Evolutionary conservation across 192 early-diverging fungal species (phyloP), one percentile per base, ranked within the genome.

Genomic region (Coemansia aciculifera): DNA sequence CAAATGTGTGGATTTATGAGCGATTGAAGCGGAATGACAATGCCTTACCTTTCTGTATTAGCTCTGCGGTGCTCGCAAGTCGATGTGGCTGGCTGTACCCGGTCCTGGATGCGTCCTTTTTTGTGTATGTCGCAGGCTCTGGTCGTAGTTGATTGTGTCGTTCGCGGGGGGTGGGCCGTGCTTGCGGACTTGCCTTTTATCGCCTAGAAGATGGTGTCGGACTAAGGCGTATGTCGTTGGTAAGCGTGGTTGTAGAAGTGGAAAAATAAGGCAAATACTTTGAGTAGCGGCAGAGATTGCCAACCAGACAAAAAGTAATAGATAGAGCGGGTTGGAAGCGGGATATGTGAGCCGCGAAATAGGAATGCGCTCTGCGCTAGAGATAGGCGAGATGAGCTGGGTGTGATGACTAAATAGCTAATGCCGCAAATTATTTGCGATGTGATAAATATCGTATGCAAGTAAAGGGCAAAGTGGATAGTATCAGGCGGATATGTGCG

Each of bases 391-490:
- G 54, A 29, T 57, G 54, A 6, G 15, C 27, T 31, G 52, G 23
- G 0, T 31, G 19, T 5, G 9, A 21, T 48, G 19, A 8, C 46
- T 48, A 48, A 8, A 23, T 48, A 48, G 46, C 5, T 6, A 23
- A 19, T 9, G 46, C 29, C 34, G 15, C 1, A 13, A 57, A 32
- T 60, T 23, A 38, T 60, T 60, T 3, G 59, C 36, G 59, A 60
- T 60, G 36, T 59, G 57, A 38, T 59, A 59, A 59, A 38, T 59
- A 38, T 21, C 31, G 19, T 60, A 31, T 19, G 19, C 46, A 21
- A 48, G 7, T 9, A 21, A 48, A 5, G 19, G 19, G 19, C 19
- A 48, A 23, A 9, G 46, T 48, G n/a, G 46, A 21, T 5, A 6
- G n/a, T 57, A 32, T 57, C 54, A 13, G 51, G 24, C 24, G 9